phyloP scores from a whole-genome alignment of 805 yeast genomes.

The Monosporozyma solicola region DNA sequence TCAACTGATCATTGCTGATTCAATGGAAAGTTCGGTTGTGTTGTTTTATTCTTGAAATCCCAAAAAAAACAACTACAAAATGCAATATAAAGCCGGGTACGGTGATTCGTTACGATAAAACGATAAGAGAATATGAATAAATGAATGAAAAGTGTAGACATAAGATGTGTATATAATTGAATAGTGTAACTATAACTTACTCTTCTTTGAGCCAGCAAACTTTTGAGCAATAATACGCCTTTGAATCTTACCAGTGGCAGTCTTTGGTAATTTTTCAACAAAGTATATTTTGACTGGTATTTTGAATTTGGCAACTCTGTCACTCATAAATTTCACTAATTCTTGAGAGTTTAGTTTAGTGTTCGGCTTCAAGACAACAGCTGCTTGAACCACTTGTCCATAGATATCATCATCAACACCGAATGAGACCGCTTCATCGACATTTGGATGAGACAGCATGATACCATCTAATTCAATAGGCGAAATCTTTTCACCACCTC shows the following conservation, averaged over 20 bases:
- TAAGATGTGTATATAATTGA: neutral
- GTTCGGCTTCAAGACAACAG: constrained; percentile 46
- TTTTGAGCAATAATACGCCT: constrained; percentile 52
- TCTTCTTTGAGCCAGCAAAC: constrained; percentile 24
- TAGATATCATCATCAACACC: constrained; percentile 60
- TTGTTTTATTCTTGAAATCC: neutral
- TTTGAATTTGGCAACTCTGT: constrained; percentile 47
- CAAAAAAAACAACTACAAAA: neutral
- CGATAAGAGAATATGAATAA: neutral
- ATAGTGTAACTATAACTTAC: neutral
- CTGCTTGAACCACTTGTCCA: constrained; percentile 67
- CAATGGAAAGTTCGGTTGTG: neutral
- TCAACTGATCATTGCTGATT: neutral
- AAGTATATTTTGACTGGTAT: constrained; percentile 51
- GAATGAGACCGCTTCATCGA: constrained; percentile 61
- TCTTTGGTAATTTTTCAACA: constrained; percentile 57
- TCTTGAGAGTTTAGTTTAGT: constrained; percentile 34
- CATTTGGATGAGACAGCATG: constrained; percentile 51
- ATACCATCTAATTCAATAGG: constrained; percentile 63
- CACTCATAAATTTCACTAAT: constrained; percentile 37
- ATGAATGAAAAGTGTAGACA: neutral
- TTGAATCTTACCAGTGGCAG: constrained; percentile 73
- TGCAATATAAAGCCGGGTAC: neutral
- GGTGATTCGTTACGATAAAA: neutral
- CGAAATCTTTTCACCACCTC: constrained; percentile 72